These are phyloP conservation scores for Asclepias syriaca DNA, from an alignment of 257 asterid genomes.

Conservation along the genomic window DNA sequence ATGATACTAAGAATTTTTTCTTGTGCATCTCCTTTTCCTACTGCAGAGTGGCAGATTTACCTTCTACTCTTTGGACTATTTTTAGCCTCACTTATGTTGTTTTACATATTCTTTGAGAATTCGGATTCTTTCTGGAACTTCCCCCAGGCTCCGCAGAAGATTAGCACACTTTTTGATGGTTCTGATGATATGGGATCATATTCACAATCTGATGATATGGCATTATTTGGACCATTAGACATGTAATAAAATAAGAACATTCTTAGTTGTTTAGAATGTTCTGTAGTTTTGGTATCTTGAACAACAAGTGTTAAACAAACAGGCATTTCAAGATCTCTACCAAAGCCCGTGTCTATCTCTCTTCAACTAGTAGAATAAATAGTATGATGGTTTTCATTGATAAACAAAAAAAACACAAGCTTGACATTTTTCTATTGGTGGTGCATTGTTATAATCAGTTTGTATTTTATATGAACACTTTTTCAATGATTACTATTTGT, in stretches of 20 bases:
- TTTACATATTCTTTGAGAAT: slow-evolving; percentile 76
- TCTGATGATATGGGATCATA: slow-evolving; percentile 48
- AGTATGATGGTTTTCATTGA: no score
- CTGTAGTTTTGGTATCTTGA: neutral
- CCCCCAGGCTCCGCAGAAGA: slow-evolving; percentile 50
- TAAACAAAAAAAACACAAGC: no score
- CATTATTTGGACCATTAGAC: slow-evolving; percentile 42
- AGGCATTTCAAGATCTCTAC: no score
- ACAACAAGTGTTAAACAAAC: no score
- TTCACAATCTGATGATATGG: slow-evolving; percentile 46
- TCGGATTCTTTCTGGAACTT: slow-evolving; percentile 96
- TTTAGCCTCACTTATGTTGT: slow-evolving; percentile 66
- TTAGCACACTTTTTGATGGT: slow-evolving; percentile 44
- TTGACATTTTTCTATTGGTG: no score
- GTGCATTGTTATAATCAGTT: no score
- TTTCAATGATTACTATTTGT: no score
- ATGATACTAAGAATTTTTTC: slow-evolving; percentile 4
- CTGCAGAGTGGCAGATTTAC: slow-evolving; percentile 96
- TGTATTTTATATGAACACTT: no score
- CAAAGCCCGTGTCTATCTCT: no score
- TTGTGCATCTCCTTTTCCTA: neutral
- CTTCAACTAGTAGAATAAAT: no score
- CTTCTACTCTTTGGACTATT: slow-evolving; percentile 70
- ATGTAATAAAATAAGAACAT: slow-evolving; percentile 12
- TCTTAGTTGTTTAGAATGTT: neutral